Evolutionary conservation across 2,329 filamentous ascomycete genomes (phyloP), one percentile per base, ranked within the genome.

Genomic region (Beauveria medogensis): DNA sequence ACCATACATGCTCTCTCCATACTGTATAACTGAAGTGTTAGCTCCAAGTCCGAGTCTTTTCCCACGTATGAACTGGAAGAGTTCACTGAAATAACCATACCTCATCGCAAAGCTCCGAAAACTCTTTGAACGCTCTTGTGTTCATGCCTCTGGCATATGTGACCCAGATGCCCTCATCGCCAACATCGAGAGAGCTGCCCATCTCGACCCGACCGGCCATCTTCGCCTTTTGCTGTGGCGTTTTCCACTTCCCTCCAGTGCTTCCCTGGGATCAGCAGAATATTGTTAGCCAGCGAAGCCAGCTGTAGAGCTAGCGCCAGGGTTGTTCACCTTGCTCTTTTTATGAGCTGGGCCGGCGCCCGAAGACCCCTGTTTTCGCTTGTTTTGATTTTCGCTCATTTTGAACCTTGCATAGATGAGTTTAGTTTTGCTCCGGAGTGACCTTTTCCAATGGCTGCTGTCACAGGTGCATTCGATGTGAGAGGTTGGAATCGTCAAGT

Each of bases 131-230:
- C 16, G 89, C 88, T 72, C 86, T 88, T 47, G 78, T 79, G 73
- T 90, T 88, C 76, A 89, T 87, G 65, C 84, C 83, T 69, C 87
- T 82, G 56, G 87, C 84, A 70, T 88, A 92, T 0, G 89, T 92
- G 30, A 87, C 86, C 88, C 89, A 93, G 62, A 93, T 85, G 5
- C 90, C 90, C 57, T 80, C 77, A 68, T 92, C 88, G 5, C 89
- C 88, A 5, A 87, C 77, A 66, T 89, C 83, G 53, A 92, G 73
- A 14, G 72, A 69, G 44, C 73, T 77, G 46, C 78, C 78, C 65
- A 74, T 66, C 44, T 75, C 75, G 16, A 73, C 73, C 63, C 73
- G 71, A 55, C 74, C 71, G 22, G 75, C 74, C 48, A 76, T 65
- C 68, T 81, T 85, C 40, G 75, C 73, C 67, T 79, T 77, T 51